Evolutionary conservation across 495 filamentous ascomycete genomes (phyloP).

Genomic region (Acidomyces sp.): DNA sequence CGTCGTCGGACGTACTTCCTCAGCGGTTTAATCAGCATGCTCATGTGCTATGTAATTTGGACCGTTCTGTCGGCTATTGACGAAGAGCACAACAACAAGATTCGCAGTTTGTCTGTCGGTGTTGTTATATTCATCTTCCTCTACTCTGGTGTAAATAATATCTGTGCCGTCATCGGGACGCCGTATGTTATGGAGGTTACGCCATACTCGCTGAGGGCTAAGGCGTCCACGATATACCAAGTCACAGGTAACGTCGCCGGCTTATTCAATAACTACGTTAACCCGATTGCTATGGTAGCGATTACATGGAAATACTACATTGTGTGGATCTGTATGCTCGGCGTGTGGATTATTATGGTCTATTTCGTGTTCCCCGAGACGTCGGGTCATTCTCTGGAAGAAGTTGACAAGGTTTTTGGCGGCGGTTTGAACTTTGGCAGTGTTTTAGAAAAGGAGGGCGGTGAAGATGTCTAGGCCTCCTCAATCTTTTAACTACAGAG

Average conservation of each 20-base stretch:
- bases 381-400: constrained; percentile 15
- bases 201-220: constrained; percentile 9
- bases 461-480: too few species aligned
- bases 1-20: constrained; percentile 21
- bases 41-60: constrained; percentile 31
- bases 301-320: constrained; percentile 9
- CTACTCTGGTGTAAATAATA: constrained; percentile 21
- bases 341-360: constrained; percentile 5
- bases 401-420: too few species aligned
- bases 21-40: constrained; percentile 21
- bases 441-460: too few species aligned
- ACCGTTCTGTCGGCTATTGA: constrained; percentile 31
- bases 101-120: constrained; percentile 14
- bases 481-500: too few species aligned
- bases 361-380: constrained; percentile 19
- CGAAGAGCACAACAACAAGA: constrained; percentile 13
- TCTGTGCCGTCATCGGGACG: constrained; percentile 26
- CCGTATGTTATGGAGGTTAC: constrained; percentile 10
- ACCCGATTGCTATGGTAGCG: constrained; percentile 22
- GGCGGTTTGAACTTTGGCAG: too few species aligned
- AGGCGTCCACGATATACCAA: constrained; percentile 10
- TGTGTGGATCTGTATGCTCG: constrained; percentile 12
- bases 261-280: constrained; percentile 35
- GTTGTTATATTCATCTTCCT: constrained; percentile 25
- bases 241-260: constrained; percentile 1